Evolutionary conservation across 176 grass and related monocot species (phyloP), one percentile per base, ranked within the genome.

Genomic region (Ampelocalamus luodianensis): DNA sequence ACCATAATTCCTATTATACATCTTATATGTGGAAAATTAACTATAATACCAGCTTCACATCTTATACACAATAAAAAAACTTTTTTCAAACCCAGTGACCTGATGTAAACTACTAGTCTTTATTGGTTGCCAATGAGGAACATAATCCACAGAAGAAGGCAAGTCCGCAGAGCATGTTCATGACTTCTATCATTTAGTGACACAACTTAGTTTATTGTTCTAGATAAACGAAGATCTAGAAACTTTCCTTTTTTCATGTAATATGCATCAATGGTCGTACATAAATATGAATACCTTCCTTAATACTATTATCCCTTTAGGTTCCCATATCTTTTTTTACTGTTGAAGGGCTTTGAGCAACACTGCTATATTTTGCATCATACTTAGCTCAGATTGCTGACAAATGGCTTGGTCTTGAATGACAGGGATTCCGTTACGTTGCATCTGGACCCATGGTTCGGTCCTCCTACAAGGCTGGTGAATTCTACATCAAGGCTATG

Each of bases 401-500:
- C 23, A 49, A 78, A 83, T 70, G 0, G 0, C 10, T 1, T 50
- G 14, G 0, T 34, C 48, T 20, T 78, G 3, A 79, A 86, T 84
- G 56, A 5, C 85, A 97, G 95, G 95, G 95, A 43, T 95, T 97
- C 77, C 87, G 89, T 49, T 97, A 97, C 79, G 92, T 95, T 78
- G 93, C 95, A 29, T 97, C 95, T 34, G 95, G 95, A 22, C 92
- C 95, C 18, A 95, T 97, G 91, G 95, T 97, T 59, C 83, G 95
- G 20, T 97, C 95, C 4, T 97, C 95, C 1, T 97, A 97, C 83
- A 97, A 97, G 83, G 93, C 92, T 5, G 95, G 95, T 37, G 93
- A 97, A 64, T 97, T 95, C 79, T 97, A 97, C 67, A 97, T 97
- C 82, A 97, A 95, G 17, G 88, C 95, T 32, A 95, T 97, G 95